These are phyloP conservation scores for Syzygium aqueum DNA, from an alignment of 345 rosid species.

Conservation along the genomic window DNA sequence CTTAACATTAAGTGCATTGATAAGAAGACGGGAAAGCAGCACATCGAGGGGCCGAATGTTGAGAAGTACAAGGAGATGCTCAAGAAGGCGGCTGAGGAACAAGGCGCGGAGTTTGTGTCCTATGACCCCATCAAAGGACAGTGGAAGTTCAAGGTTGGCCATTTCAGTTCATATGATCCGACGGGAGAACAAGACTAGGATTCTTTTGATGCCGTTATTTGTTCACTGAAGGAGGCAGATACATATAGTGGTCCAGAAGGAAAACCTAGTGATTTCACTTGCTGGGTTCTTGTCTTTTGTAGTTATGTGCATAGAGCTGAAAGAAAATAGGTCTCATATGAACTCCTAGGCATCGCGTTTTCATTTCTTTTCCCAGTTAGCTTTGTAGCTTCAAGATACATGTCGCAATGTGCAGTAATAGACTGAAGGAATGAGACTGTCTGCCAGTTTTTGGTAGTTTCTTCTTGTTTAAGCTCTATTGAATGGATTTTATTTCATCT, in stretches of 20 bases:
- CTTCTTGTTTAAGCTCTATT: background rate
- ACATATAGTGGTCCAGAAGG: background rate
- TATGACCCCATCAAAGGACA: slow-evolving; percentile 68
- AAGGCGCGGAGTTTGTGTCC: slow-evolving; percentile 79
- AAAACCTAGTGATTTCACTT: background rate
- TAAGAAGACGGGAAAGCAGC: slow-evolving; percentile 61
- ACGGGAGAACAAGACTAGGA: background rate
- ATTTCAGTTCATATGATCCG: slow-evolving; percentile 34
- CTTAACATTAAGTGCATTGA: slow-evolving; percentile 88
- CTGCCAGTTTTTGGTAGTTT: background rate
- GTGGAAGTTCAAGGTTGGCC: slow-evolving; percentile 82
- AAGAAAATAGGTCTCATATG: background rate
- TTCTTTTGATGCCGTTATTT: background rate
- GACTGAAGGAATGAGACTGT: background rate
- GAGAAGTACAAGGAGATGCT: slow-evolving; percentile 79
- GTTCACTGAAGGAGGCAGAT: background rate
- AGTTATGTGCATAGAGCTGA: background rate
- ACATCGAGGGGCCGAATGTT: slow-evolving; percentile 47
- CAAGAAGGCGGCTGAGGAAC: slow-evolving; percentile 69
- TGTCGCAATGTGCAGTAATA: background rate
- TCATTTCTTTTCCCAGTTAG: background rate
- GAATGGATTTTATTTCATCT: background rate
- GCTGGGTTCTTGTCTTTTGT: background rate
- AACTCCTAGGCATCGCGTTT: background rate
- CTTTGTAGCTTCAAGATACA: background rate